Evolutionary conservation across 2,329 filamentous ascomycete species (phyloP).

Genomic region (Bipolaris cookei): DNA sequence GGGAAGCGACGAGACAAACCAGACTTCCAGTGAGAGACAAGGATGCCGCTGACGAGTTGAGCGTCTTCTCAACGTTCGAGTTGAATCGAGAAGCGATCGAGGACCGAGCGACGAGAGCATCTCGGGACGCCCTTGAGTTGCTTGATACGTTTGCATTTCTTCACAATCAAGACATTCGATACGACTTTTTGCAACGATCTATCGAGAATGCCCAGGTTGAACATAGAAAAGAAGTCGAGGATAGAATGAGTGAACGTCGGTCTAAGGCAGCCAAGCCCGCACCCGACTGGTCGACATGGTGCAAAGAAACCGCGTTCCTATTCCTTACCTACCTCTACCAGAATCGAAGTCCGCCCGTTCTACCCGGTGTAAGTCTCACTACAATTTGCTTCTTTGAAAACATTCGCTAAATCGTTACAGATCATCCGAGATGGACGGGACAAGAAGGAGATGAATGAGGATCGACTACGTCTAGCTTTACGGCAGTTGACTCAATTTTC

Average conservation of each 20-base stretch:
- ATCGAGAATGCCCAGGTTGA: neutral
- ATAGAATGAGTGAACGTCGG: neutral
- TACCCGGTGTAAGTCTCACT: neutral
- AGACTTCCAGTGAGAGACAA: slow-evolving; percentile 2
- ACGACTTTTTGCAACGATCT: slow-evolving; percentile 2
- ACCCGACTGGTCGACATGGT: slow-evolving; percentile 4
- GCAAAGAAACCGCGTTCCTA: slow-evolving; percentile 2
- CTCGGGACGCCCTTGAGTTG: slow-evolving; percentile 3
- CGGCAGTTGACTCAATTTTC: slow-evolving; percentile 19
- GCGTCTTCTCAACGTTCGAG: slow-evolving; percentile 5
- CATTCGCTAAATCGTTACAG: neutral
- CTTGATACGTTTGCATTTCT: slow-evolving; percentile 10
- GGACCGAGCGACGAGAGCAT: neutral
- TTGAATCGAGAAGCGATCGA: slow-evolving; percentile 5
- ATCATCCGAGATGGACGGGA: slow-evolving; percentile 1
- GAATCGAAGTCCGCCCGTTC: slow-evolving; percentile 2
- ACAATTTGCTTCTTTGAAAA: neutral
- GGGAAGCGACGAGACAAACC: slow-evolving; percentile 12
- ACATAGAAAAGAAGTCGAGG: neutral
- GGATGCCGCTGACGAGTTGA: slow-evolving; percentile 5
- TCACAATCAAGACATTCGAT: slow-evolving; percentile 6
- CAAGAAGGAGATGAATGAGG: neutral
- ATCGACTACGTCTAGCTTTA: slow-evolving; percentile 27
- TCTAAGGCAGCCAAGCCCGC: neutral
- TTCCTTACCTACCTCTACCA: slow-evolving; percentile 2